A percentile compares a stretch with the other conserved stretches of the same genome.
Evolutionary conservation across 768 basidiomycete genomes (phyloP).

Genomic region (Chalciporus piperatus): DNA sequence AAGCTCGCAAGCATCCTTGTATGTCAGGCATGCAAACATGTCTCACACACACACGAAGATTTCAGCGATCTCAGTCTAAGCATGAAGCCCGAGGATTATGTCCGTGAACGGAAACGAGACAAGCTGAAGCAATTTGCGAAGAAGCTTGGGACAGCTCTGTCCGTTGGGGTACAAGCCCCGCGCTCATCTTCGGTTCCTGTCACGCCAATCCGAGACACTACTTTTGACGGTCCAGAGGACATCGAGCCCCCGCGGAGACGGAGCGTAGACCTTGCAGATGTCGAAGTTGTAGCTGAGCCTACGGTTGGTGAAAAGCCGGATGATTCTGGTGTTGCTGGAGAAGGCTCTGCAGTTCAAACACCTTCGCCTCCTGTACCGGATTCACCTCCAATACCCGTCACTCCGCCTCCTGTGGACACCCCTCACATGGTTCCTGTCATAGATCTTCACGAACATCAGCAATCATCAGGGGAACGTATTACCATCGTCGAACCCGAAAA

Average conservation of each 20-base stretch:
- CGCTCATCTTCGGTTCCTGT: conserved; percentile 62
- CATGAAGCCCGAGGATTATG: conserved; percentile 80
- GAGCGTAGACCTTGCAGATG: conserved; percentile 32
- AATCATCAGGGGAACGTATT: conserved; percentile 29
- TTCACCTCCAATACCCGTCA: conserved; percentile 15
- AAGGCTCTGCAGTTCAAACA: conserved; percentile 1
- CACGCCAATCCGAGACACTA: conserved; percentile 30
- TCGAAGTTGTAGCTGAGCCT: conserved; percentile 29
- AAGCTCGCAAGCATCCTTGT: conserved; percentile 88
- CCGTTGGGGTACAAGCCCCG: conserved; percentile 32
- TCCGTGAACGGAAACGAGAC: conserved; percentile 72
- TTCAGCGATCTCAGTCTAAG: conserved; percentile 92
- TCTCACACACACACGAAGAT: conserved; percentile 88
- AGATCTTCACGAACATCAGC: conserved; percentile 7
- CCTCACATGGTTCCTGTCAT: conserved; percentile 4
- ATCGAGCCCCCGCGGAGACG: conserved; percentile 28
- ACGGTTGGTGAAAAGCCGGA: neutral
- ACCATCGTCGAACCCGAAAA: conserved; percentile 37
- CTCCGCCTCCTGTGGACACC: conserved; percentile 8
- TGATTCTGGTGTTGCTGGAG: neutral
- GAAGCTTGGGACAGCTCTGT: conserved; percentile 40
- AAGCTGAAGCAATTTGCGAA: conserved; percentile 72
- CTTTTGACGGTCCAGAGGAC: conserved; percentile 31
- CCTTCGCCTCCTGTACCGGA: conserved; percentile 3
- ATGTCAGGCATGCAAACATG: conserved; percentile 90